Evolutionary conservation across 495 filamentous ascomycete genomes (phyloP), one percentile per base, ranked within the genome.

Genomic region (Tuber calosporum): DNA sequence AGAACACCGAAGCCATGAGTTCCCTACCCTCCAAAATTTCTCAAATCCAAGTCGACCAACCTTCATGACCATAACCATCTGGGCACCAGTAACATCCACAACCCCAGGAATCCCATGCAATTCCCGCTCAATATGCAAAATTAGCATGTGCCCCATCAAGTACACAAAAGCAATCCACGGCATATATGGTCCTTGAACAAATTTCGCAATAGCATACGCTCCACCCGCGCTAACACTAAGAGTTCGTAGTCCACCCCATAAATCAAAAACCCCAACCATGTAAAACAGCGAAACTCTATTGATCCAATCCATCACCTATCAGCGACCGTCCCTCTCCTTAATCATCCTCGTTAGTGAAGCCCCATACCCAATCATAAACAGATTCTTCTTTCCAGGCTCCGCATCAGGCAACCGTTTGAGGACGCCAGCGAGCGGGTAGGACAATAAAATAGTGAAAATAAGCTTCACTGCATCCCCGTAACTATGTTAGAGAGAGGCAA

Each of bases 11-110:
- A 43, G 26, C 53, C 41, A 66, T 81, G 48, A 81, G 73, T 45
- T 45, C 66, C 62, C 66, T 17, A 30, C 13, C 26, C 13, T 19
- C 45, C 19, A 48, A n/a, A 19, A 30, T 8, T 43, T n/a, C 26
- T 15, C 34, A 39, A 34, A 13, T 26, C 36, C 8, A 41, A 69
- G 43, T 26, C 40, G 22, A 72, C 77, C 39, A 72, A 86, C 85
- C 85, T 98, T 99, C 94, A 99, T 99, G 71, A 97, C 89, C 75
- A 98, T 82, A 19, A 99, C 95, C 95, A 99, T 99, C 83, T 99
- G 95, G 0, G 95, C 94, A 69, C 93, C 93, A 22, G 94, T 97
- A 77, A 99, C 94, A 82, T 99, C 95, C 58, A 97, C 85, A 11
- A 84, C 82, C 71, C 86, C 83, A 1, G 90, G 87, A 68, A 88